Base-by-base conservation (phyloP, 2,329 filamentous ascomycete genomes). In the Alternaria ethzedia region DNA sequence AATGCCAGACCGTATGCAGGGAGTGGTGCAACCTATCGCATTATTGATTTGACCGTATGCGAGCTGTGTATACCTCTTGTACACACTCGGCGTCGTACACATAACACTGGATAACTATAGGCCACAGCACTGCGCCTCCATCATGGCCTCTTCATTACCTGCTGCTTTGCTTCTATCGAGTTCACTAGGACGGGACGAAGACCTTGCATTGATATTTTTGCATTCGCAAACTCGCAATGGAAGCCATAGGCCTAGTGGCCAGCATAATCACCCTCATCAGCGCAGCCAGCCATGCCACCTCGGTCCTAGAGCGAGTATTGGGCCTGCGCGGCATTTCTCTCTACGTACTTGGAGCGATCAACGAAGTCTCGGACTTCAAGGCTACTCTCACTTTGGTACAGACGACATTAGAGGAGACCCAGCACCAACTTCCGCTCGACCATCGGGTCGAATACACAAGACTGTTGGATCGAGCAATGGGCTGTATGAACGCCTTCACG, bases 161-260 rank as follows among this genome's bases (percentile, higher is more conserved):
- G 0, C 15, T 1, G 3, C 5, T 1, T 41, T 17, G 15, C 36
- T 10, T 41, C 15, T 41, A 0, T 17, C 8, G 36, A 41, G 15
- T 28, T 28, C 10, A 28, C 2, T 2, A 5, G 0, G 2, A 28
- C 1, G 10, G 11, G 1, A 0, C 26, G 26, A 5, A 28, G 5
- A 0, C 2, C 8, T 10, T 17, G 3, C 1, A 41, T 3, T 41
- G 0, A 41, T n/a, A 0, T n/a, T 1, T 0, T 1, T 9, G 9
- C 8, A 2, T 5, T n/a, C 1, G 1, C 8, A 10, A n/a, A 5
- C 8, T n/a, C 15, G 17, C 4, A 2, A 41, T 41, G 36, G 36
- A 41, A 41, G 36, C 36, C n/a, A 41, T 41, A 5, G 36, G n/a
- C 8, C n/a, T 41, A 11, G 36, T 41, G 4, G 15, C 36, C 36